Conservation (phyloP, 768 basidiomycete species). For the Serendipita sp. region DNA sequence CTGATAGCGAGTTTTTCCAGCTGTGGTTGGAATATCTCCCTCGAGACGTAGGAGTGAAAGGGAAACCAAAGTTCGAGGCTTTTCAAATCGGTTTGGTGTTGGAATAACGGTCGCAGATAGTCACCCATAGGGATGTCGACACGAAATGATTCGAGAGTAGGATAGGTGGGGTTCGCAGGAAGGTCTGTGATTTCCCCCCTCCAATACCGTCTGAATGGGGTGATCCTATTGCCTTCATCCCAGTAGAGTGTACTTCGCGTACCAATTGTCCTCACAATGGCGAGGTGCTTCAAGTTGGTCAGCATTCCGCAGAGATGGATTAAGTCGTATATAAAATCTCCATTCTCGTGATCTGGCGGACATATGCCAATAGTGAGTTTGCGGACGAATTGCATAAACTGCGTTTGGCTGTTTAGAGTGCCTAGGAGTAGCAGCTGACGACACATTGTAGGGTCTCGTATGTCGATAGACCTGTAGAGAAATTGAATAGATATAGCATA, state of each 20-base stretch:
- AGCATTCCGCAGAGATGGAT: background rate
- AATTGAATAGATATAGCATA: background rate
- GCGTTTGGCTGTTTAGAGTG: background rate
- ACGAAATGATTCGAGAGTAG: background rate
- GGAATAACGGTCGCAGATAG: background rate
- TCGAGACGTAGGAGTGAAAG: background rate
- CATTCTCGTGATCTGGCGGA: background rate
- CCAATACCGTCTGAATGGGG: background rate
- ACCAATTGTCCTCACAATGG: background rate
- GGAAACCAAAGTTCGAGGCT: background rate
- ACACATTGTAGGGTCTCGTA: conserved; percentile 1
- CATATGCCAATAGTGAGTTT: background rate
- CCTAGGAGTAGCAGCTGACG: background rate
- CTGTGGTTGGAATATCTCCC: background rate
- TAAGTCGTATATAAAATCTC: background rate
- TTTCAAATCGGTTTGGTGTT: background rate
- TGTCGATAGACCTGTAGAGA: background rate
- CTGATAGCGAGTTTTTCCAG: background rate
- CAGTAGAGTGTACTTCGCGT: background rate
- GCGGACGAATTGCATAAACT: background rate
- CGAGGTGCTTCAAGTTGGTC: background rate
- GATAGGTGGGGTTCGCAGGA: background rate
- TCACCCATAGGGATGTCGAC: background rate
- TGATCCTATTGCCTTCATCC: background rate
- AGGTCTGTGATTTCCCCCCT: background rate